Evolutionary conservation across 2,329 filamentous ascomycete species (phyloP), one percentile per base, ranked within the genome.

Genomic region (Fusarium xyrophilum): DNA sequence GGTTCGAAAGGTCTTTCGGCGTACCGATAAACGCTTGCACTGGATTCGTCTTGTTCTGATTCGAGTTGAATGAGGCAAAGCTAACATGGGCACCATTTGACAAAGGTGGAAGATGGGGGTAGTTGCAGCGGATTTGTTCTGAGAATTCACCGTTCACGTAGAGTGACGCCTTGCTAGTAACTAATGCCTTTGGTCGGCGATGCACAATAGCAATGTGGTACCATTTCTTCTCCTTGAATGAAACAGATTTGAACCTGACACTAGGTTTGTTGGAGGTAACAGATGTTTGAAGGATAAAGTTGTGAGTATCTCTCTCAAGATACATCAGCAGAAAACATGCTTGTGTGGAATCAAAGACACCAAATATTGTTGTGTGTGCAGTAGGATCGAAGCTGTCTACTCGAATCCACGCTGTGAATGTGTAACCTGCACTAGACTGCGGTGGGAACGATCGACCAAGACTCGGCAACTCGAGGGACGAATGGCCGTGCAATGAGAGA

Each of bases 211-310:
- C 93, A 73, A 99, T 88, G 78, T 99, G 96, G 78, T 99, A 99
- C 96, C 96, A 99, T 72, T 83, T 85, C 56, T 89, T 87, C 67
- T 91, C 85, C 71, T 89, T 83, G 75, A 99, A 98, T 1, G 85
- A 82, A 14, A 90, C 87, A 5, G 91, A 91, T 77, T 96, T 97
- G 84, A 99, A 99, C 58, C 96, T 89, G 47, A 99, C 92, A 78
- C 95, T 98, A 5, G 96, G 95, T 61, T 91, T 88, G 54, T 89
- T 85, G 12, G 93, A 93, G 54, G 89, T 92, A 64, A 98, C 91
- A 21, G 96, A 97, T 11, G 96, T 98, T 80, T 99, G 96, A 9
- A 99, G 83, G 70, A 99, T 99, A 70, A 99, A 91, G 79, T 97
- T 96, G 64, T 88, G 92, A 4, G 93, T 97, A 77, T 97, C 94